Evolutionary conservation across 805 yeast species (phyloP), one percentile per base, ranked within the genome.

Genomic region (Candida pseudofarinosa): DNA sequence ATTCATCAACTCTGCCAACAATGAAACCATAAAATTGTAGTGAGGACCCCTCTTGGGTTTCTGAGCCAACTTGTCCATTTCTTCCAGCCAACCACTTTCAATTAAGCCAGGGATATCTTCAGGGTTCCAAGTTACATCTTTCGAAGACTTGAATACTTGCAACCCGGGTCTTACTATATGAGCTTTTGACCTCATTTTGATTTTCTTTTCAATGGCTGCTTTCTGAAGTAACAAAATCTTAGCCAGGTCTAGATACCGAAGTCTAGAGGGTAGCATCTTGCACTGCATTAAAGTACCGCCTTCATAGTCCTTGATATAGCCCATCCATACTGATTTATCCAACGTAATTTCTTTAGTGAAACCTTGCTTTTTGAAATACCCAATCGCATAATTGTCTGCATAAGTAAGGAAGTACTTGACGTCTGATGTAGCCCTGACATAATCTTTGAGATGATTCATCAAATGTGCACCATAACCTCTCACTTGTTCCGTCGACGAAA

Each of bases 271-370:
- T 40, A 93, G 70, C 95, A 91, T 90, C 0, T 91, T 68, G 60
- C 99, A 93, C 67, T 93, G 98, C 97, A 93, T 91, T 47, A 93
- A 69, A 0, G 99, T 93, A 54, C 98, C 99, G 19, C 99, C 99
- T 67, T 93, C 99, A 65, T 93, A 93, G 69, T 93, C 99, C 63
- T 93, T 93, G 58, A 93, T 93, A 63, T 93, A 93, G 2, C 99
- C 99, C 93, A 88, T 88, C 99, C 99, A 93, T 28, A 83, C 75
- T 39, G 80, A 78, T 50, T 83, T 85, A 31, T 91, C 93, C 43
- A 93, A 74, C 5, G 96, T 77, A 32, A 93, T 86, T 47, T 91
- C 97, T 61, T 93, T 93, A 14, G 97, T 90, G 65, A 93, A 93
- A 1, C 99, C 99, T 65, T 93, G 99, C 58, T 93, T 93, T 56